Evolutionary conservation across 371 early-diverging fungal species (phyloP).

Genomic region (Encephalitozoon romaleae): DNA sequence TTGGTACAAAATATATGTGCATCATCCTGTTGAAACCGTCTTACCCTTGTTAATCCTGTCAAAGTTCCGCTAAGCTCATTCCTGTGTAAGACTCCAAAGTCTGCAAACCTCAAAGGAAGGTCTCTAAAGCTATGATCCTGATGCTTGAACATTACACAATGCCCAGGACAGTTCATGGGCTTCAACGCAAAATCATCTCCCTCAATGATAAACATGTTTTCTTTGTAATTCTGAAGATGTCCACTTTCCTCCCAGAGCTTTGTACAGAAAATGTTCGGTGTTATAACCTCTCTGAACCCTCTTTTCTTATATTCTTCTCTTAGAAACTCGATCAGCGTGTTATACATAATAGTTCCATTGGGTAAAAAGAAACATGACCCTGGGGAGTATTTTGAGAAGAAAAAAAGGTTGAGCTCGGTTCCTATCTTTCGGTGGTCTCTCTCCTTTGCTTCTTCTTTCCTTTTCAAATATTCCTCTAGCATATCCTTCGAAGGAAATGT

Average conservation of each 20-base stretch:
- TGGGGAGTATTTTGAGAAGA: conserved; percentile 86
- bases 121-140: conserved; percentile 85
- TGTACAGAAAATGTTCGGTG: conserved; percentile 86
- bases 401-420: conserved; percentile 74
- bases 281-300: conserved; percentile 84
- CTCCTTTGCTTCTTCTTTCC: conserved; percentile 84
- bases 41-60: conserved; percentile 88
- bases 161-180: conserved; percentile 99
- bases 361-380: conserved; percentile 92
- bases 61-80: conserved; percentile 93
- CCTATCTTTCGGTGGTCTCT: conserved; percentile 96
- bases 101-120: conserved; percentile 89
- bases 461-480: conserved; percentile 80
- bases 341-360: conserved; percentile 85
- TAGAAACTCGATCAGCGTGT: conserved; percentile 77
- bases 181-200: conserved; percentile 71
- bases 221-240: conserved; percentile 94
- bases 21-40: conserved; percentile 99
- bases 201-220: conserved; percentile 80
- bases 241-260: conserved; percentile 93
- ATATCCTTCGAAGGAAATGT: conserved; percentile 92
- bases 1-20: conserved; percentile 91
- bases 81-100: conserved; percentile 95
- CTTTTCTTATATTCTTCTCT: conserved; percentile 76
- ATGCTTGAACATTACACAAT: conserved; percentile 88